Base-by-base conservation (phyloP, 176 grass and related monocot genomes). In the Paspalum notatum region DNA sequence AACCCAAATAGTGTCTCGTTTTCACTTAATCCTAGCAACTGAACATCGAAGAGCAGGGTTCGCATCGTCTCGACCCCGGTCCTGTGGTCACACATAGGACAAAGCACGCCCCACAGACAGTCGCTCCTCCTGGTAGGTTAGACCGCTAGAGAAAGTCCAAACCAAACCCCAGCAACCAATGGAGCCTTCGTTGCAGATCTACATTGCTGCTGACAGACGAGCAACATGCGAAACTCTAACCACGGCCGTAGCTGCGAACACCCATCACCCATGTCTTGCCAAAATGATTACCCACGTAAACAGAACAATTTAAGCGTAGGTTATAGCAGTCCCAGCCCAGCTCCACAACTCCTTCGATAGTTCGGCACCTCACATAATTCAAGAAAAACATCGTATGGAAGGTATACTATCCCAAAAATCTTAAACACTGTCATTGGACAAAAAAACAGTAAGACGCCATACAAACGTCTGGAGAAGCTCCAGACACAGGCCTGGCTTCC, bases 371-470 rank as follows among this genome's bases (percentile, higher is more conserved):
- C 49, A 48, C 54, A 52, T 26, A 58, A 13, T 60, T 64, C 72
- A 62, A 81, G 16, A 44, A 42, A 39, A 14, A 48, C 2, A 14
- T 66, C 21, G 5, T 13, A 58, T 49, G 10, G 12, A 25, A 25
- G 22, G 39, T 40, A 66, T n/a, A 32, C 12, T 40, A 68, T 41
- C 62, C 6, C 1, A 25, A n/a, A 42, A 49, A 64, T 64, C 40
- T 15, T 64, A 79, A 61, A 51, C 12, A 2, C 7, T 12, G 16
- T 26, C 53, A 68, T 27, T 14, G 67, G 38, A 64, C 46, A 47
- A 80, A 48, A 48, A 84, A 80, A 50, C n/a, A 14, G 11, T 3
- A 18, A 41, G 62, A 17, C 76, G 11, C n/a, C 62, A 55, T 43
- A 68, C 3, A 41, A 39, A 12, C 56, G 20, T 18, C 8, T 2